phyloP scores from a whole-genome alignment of 2,329 filamentous ascomycete species.

The Sporothrix variecibatus region DNA sequence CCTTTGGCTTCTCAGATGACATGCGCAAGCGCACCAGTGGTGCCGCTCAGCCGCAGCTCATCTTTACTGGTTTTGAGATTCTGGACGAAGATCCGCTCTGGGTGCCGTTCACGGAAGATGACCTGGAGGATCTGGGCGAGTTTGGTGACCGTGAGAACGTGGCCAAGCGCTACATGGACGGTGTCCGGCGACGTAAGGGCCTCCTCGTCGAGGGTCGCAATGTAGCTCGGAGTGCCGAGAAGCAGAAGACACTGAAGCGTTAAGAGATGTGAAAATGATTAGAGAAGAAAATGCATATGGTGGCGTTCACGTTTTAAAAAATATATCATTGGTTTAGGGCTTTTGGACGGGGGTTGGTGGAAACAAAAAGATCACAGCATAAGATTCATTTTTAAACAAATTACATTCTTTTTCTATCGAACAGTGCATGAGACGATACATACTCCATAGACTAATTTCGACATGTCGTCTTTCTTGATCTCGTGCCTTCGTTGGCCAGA shows the following conservation, averaged over 20 bases:
- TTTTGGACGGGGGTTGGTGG: background rate
- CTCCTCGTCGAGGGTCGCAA: conserved; percentile 77
- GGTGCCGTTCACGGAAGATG: conserved; percentile 95
- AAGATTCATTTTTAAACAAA: background rate
- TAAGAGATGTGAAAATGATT: conserved; percentile 36
- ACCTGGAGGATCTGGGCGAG: conserved; percentile 93
- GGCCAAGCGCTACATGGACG: conserved; percentile 93
- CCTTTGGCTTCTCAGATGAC: conserved; percentile 94
- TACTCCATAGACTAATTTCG: background rate
- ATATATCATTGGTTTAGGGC: background rate
- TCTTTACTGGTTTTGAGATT: conserved; percentile 90
- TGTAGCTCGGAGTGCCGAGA: conserved; percentile 85
- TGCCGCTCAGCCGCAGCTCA: conserved; percentile 86
- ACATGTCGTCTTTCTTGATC: background rate
- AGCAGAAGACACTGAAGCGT: conserved; percentile 73
- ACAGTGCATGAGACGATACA: background rate
- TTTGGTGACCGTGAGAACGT: conserved; percentile 93
- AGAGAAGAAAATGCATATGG: background rate
- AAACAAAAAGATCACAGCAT: background rate
- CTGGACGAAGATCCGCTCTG: conserved; percentile 96
- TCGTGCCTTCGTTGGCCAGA: background rate
- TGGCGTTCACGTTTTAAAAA: conserved; percentile 11
- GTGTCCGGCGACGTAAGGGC: conserved; percentile 83
- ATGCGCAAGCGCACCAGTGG: conserved; percentile 93
- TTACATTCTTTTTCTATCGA: background rate